These are phyloP conservation scores for Laguncularia racemosa DNA, from an alignment of 345 rosid genomes.

Conservation along the genomic window DNA sequence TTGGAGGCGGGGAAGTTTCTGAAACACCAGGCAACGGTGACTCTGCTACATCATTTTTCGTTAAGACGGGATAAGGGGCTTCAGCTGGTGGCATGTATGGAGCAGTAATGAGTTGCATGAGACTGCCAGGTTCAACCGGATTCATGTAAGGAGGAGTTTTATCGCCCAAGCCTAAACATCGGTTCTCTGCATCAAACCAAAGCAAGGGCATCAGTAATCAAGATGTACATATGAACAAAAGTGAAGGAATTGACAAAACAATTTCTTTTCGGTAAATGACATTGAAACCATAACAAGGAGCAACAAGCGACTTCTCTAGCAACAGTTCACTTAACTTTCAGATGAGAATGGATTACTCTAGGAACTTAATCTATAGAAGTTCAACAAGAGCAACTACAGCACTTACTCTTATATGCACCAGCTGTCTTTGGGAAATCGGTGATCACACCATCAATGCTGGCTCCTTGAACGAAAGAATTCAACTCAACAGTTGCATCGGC, in stretches of 20 bases:
- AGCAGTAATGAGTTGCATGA: conserved; percentile 13
- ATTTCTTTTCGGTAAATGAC: too few species aligned
- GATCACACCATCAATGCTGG: conserved; percentile 47
- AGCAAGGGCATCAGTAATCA: neutral
- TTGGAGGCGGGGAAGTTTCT: neutral
- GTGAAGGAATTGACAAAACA: too few species aligned
- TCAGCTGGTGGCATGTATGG: conserved; percentile 41
- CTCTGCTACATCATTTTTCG: conserved; percentile 46
- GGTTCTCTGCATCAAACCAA: conserved; percentile 40
- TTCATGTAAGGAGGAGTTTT: conserved; percentile 40
- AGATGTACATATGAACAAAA: too few species aligned
- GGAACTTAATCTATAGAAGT: too few species aligned
- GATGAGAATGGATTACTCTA: too few species aligned
- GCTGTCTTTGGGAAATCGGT: conserved; percentile 83
- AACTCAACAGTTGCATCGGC: conserved; percentile 73
- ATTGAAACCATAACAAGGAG: too few species aligned
- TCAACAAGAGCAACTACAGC: too few species aligned
- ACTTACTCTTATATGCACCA: conserved; percentile 72
- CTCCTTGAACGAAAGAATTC: conserved; percentile 28
- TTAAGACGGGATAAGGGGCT: conserved; percentile 58
- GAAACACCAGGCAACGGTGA: conserved; percentile 41
- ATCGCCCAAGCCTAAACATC: conserved; percentile 27
- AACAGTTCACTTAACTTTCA: too few species aligned
- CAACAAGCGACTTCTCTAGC: too few species aligned
- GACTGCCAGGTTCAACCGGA: conserved; percentile 45